Percentiles rank a stretch among this genome's conserved stretches.
Conservation (phyloP, 371 early-diverging fungal genomes). For the Cladochytrium tenue region DNA sequence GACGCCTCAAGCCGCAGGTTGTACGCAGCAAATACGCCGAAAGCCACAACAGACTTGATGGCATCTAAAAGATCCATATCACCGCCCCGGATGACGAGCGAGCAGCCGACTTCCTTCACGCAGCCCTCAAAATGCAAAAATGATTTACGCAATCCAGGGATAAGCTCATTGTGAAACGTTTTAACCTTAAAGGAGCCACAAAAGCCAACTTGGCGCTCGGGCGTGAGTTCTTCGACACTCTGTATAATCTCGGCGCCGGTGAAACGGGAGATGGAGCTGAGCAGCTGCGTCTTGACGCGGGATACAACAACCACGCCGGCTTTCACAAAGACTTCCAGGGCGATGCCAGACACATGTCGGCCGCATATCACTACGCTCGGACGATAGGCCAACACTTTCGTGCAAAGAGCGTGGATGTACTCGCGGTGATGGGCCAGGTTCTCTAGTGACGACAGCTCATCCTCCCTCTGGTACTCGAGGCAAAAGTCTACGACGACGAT, state of each 20-base stretch:
- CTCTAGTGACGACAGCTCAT: slow-evolving; percentile 17
- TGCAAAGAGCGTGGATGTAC: slow-evolving; percentile 71
- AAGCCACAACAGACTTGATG: slow-evolving; percentile 17
- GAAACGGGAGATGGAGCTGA: slow-evolving; percentile 78
- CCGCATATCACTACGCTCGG: slow-evolving; percentile 73
- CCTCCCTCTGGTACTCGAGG: slow-evolving; percentile 71
- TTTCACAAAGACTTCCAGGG: slow-evolving; percentile 78
- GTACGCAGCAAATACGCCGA: slow-evolving; percentile 52
- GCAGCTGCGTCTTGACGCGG: slow-evolving; percentile 79
- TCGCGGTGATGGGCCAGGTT: background rate
- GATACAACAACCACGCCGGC: slow-evolving; percentile 74
- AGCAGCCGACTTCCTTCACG: slow-evolving; percentile 17
- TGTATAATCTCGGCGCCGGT: slow-evolving; percentile 80
- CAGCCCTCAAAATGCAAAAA: slow-evolving; percentile 86
- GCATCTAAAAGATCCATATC: slow-evolving; percentile 5
- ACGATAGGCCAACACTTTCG: slow-evolving; percentile 84
- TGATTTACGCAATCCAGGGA: slow-evolving; percentile 76
- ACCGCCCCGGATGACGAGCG: slow-evolving; percentile 21
- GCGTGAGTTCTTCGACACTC: slow-evolving; percentile 74
- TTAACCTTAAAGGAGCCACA: slow-evolving; percentile 65
- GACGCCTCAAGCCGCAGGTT: slow-evolving; percentile 50
- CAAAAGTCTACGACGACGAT: slow-evolving; percentile 85
- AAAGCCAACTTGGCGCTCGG: background rate
- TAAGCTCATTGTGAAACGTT: slow-evolving; percentile 72
- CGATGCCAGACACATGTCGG: slow-evolving; percentile 73